Base-by-base conservation (phyloP, 2,329 filamentous ascomycete species). In the Sclerotiophoma versabilis region DNA sequence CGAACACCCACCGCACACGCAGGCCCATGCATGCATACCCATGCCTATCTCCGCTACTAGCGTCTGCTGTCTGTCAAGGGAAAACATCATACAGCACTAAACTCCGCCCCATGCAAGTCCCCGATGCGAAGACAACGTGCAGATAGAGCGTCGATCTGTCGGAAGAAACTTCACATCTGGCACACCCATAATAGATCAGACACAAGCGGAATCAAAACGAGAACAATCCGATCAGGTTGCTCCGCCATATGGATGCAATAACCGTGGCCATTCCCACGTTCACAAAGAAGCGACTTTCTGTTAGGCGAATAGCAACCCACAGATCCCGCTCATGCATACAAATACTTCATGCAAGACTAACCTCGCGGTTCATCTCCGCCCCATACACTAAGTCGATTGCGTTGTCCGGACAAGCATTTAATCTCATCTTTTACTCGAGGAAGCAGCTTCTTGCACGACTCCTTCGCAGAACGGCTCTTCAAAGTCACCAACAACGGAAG, bases 1-100 rank as follows among this genome's bases (percentile, higher is more conserved):
- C 27, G 22, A 17, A 29, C 9, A n/a, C 8, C 14, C 37, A 34
- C 20, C 27, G 15, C 14, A 15, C 22, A 38, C 26, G 26, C 30
- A 23, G 46, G 36, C 30, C 37, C 15, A 34, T 42, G 46, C 26
- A 49, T 22, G 22, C 14, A 15, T 29, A 23, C 30, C 43, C 32
- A 19, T 46, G 19, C 25, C 26, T 48, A 29, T 6, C 17, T 41
- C 42, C 42, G 42, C 49, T 46, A 5, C 49, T 52, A 52, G 49
- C 29, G 42, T 52, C 48, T 41, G 48, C 48, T 20, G 20, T n/a
- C 8, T 12, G 3, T 30, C 19, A 15, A 39, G 29, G 17, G 14
- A 19, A 36, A 17, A 34, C 4, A 23, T 10, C 8, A 22, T 27
- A 22, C 14, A 38, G 27, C 34, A 20, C 29, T 46, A 41, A 25